Base-by-base conservation (phyloP, 768 basidiomycete species). In the Kwoniella dendrophila region DNA sequence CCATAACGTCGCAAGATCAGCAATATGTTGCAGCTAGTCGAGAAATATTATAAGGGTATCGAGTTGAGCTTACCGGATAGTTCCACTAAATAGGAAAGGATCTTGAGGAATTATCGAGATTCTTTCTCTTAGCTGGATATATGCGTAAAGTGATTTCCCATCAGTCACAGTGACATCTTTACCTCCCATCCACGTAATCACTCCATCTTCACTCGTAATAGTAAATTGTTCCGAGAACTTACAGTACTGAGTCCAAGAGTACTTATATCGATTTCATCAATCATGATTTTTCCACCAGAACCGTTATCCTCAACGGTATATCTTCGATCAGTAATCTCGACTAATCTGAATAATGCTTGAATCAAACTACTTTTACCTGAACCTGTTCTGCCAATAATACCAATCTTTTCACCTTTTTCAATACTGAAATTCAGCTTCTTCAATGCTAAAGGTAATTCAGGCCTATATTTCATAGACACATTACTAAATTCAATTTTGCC, bases 401-500 rank as follows among this genome's bases (percentile, higher is more conserved):
- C 95, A 10, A 78, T 85, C 78, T 94, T 95, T 76, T 93, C 90
- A 47, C 84, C 85, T 0, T 89, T 82, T 70, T 85, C 82, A 68
- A 93, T 86, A 10, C 77, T 83, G 62, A 98, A 77, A 11, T 84
- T 84, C 55, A 97, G 83, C 29, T 87, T 83, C 67, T 85, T 88
- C 24, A 97, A 78, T 5, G 93, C 89, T 14, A 89, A 79, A 59
- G 91, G 90, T 7, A 95, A 80, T 30, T 87, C 91, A 0, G 86
- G 82, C 22, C 92, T 86, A 80, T 97, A 98, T 43, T 86, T 80
- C 26, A 64, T 22, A 0, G 64, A 27, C 18, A 82, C 85, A 36
- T 78, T 86, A 83, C 83, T 76, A 80, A 95, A 96, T 72, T 86
- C 86, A 27, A 97, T 83, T 44, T 80, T 75, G 3, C 95, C 94